These are phyloP conservation scores for Apiospora malaysiana DNA, from an alignment of 2,329 filamentous ascomycete species.

Conservation along the genomic window DNA sequence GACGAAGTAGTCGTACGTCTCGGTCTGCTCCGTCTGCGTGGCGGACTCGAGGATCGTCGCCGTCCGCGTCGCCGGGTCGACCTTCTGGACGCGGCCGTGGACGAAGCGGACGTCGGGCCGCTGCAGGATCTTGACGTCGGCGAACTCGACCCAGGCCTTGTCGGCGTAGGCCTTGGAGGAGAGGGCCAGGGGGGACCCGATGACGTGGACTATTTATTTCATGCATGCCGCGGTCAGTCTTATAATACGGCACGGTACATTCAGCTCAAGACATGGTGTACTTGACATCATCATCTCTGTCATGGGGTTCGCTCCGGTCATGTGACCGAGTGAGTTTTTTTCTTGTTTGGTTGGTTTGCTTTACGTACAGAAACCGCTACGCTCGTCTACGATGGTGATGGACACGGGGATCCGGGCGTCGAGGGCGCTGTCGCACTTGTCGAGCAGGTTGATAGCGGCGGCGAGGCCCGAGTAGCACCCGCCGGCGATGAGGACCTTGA, in stretches of 20 bases:
- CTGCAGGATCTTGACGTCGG: constrained; percentile 70
- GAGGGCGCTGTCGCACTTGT: constrained; percentile 60
- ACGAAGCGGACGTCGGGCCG: constrained; percentile 66
- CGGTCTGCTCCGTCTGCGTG: constrained; percentile 47
- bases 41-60: constrained; percentile 60
- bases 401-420: constrained; percentile 62
- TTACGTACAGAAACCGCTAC: constrained; percentile 80
- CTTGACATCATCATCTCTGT: no score
- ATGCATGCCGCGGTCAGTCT: background rate
- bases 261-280: no score
- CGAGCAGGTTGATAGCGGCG: constrained; percentile 69
- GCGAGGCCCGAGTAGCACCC: constrained; percentile 76
- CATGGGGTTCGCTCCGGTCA: no score
- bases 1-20: constrained; percentile 77
- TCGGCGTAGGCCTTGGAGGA: constrained; percentile 66
- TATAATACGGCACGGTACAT: no score
- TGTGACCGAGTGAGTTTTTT: no score
- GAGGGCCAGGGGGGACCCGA: constrained; percentile 76
- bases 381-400: constrained; percentile 77
- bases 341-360: constrained; percentile 13
- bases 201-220: constrained; percentile 68
- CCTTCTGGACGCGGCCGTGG: constrained; percentile 66
- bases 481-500: constrained; percentile 70
- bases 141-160: constrained; percentile 74
- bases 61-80: constrained; percentile 65